Conservation (phyloP, 208 protist genomes). For the Leishmania lainsoni region DNA sequence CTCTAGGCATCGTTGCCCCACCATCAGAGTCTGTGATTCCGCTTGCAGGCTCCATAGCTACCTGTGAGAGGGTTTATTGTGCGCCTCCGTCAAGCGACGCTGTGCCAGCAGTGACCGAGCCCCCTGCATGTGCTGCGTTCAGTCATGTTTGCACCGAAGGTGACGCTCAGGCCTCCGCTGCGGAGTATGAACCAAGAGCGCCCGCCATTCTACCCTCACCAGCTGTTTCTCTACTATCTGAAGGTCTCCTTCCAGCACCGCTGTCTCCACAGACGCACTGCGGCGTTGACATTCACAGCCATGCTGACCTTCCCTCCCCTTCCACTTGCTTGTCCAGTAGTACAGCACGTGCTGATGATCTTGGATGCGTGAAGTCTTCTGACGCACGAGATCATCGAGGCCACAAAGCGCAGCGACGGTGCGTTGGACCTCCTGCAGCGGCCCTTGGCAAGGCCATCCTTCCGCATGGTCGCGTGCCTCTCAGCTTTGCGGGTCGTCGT, state of each 20-base stretch:
- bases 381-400: background rate
- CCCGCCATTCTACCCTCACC: background rate
- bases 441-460: constrained; percentile 2
- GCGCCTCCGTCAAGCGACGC: background rate
- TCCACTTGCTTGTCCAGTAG: background rate
- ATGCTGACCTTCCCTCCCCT: constrained; percentile 13
- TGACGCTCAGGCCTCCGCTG: background rate
- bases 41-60: background rate
- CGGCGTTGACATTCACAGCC: constrained; percentile 13
- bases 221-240: background rate
- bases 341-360: background rate
- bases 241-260: background rate
- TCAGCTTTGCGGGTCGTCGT: background rate
- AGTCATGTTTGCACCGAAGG: background rate
- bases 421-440: background rate
- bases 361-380: background rate
- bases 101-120: background rate
- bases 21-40: background rate
- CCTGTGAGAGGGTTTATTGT: background rate
- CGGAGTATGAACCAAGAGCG: too few relatives aligned
- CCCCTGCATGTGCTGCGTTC: background rate
- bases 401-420: background rate
- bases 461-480: constrained; percentile 8
- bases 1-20: background rate
- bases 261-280: constrained; percentile 11